Evolutionary conservation across 139 green algal species (phyloP), one percentile per base, ranked within the genome.

Genomic region (Micractinium conductrix): DNA sequence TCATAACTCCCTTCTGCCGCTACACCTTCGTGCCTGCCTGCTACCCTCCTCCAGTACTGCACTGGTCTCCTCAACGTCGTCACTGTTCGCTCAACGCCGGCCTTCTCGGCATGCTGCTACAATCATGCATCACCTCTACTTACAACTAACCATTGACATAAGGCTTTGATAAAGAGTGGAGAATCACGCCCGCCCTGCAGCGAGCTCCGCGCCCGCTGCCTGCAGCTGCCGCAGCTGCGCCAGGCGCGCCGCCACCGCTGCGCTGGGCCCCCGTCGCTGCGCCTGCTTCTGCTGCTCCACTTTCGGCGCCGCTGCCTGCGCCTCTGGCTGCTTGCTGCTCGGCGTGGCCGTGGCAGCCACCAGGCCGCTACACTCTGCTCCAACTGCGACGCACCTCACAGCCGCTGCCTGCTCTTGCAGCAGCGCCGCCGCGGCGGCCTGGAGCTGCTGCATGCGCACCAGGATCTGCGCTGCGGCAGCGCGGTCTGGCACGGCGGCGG

Each of bases 181-280:
- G 38, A 26, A 78, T 58, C 42, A 40, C 4, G 70, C 70, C 70
- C 55, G 22, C 5, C 42, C 42, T 8, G 70, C 70, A 8, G 70
- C 70, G 28, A 82, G 53, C 37, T 71, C 45, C 12, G 58, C 42
- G 21, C 76, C 76, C 4, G 30, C 55, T 16, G 55, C 40, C 58
- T 71, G 76, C 58, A 82, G 58, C 58, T 71, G 62, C 38, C 58
- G 37, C 58, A 82, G 76, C 76, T 60, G 62, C 58, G 58, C 76
- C 24, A 82, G 58, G 26, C 76, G 62, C 38, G 37, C 9, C 26
- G 37, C 55, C 6, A 38, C 75, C 2, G 75, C 75, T 8, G 53
- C 50, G 37, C 55, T 70, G 37, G 55, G 75, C 17, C 75, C 75
- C 8, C 24, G 9, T 38, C 55, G 75, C 37, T 40, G 14, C 24